Evolutionary conservation across 495 filamentous ascomycete species (phyloP), one percentile per base, ranked within the genome.

Genomic region (Astrothelium macrocarpum): DNA sequence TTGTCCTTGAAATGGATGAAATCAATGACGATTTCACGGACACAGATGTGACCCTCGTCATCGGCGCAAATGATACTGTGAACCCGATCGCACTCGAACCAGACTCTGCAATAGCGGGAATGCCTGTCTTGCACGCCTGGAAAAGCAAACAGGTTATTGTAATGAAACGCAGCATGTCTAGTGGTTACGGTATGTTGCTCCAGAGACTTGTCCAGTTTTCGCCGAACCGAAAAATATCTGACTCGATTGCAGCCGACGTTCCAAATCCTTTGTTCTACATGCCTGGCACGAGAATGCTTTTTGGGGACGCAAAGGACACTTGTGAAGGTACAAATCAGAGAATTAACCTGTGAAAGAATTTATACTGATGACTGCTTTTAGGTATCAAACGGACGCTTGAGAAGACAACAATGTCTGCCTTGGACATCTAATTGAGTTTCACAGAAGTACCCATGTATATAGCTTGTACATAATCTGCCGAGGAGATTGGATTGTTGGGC

Each of bases 191-290:
- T 87, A 66, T 72, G 80, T 74, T 20, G 42, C 34, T 32, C 53
- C 60, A 43, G 61, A 53, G 11, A 59, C 61, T 12, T 2, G 16
- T 56, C 5, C 49, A 5, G 25, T 11, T 20, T 5, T 25, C 20
- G 7, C 11, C 7, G 25, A 56, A 11, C 23, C 49, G 7, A 2
- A 2, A 16, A 9, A 9, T 20, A 10, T 49, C 49, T 56, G 20
- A 56, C 4, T n/a, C 29, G 23, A 29, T 0, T 56, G 49, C 49
- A 86, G 85, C 89, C 36, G 89, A 93, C 72, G 88, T 93, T 3
- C 87, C 86, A 10, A 93, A 93, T 72, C 89, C 89, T 25, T 90
- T 93, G 87, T 92, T 92, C 75, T 91, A 84, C 72, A 90, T 89
- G 87, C 86, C 87, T 0, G 84, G 85, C 28, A 90, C 88, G 9